Evolutionary conservation across 2,329 filamentous ascomycete species (phyloP).

Genomic region (Helminthosporium solani): DNA sequence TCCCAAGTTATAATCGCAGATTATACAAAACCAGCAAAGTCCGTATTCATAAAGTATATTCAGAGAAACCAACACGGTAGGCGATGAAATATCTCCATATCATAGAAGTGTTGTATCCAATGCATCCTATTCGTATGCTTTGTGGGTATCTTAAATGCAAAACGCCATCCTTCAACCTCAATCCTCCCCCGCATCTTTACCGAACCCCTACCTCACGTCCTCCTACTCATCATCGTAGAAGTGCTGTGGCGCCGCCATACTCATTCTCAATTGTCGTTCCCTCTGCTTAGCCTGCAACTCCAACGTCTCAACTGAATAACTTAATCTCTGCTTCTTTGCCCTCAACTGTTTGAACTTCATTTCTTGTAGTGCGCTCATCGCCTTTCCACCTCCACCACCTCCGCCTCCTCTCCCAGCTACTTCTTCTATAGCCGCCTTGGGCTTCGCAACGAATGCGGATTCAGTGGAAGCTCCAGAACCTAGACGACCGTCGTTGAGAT

Average conservation of each 20-base stretch:
- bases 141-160: conserved; percentile 34
- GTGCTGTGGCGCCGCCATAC: conserved; percentile 60
- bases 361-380: conserved; percentile 51
- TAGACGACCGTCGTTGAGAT: conserved; percentile 76
- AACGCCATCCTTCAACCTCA: conserved; percentile 16
- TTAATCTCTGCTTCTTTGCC: conserved; percentile 80
- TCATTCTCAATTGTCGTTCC: conserved; percentile 71
- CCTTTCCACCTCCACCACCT: conserved; percentile 25
- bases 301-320: conserved; percentile 82
- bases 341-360: conserved; percentile 65
- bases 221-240: conserved; percentile 28
- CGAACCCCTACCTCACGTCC: neutral
- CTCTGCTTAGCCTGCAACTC: conserved; percentile 82
- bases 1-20: too few species aligned
- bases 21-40: too few species aligned
- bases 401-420: conserved; percentile 15
- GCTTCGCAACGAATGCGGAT: conserved; percentile 26
- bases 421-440: conserved; percentile 23
- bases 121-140: neutral
- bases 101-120: too few species aligned
- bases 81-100: too few species aligned
- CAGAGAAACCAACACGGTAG: too few species aligned
- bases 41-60: too few species aligned
- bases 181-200: neutral
- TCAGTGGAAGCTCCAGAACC: conserved; percentile 37